These are phyloP conservation scores for Saccharomyces hybrid DNA, from an alignment of 1,139 yeast genomes.

Conservation along the genomic window DNA sequence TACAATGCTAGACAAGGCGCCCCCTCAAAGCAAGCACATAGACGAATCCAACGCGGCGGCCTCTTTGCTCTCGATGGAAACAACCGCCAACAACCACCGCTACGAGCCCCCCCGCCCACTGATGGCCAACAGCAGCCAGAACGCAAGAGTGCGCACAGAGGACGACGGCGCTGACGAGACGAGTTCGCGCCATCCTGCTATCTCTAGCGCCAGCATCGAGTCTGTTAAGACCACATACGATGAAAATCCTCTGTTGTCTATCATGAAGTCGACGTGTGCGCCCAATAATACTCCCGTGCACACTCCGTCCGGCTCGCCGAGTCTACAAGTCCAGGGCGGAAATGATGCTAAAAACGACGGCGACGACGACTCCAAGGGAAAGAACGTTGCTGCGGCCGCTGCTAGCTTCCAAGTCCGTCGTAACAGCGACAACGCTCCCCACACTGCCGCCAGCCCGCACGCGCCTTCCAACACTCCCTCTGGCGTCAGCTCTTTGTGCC, in stretches of 20 bases:
- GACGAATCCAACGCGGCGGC: constrained; percentile 1
- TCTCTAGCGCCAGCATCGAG: constrained; percentile 7
- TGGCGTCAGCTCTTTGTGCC: background rate
- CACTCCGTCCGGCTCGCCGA: constrained; percentile 6
- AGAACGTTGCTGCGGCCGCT: background rate
- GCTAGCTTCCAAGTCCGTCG: background rate
- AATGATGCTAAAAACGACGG: background rate
- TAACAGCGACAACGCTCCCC: background rate
- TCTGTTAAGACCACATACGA: constrained; percentile 14
- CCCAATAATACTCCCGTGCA: constrained; percentile 27
- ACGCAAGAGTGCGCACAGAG: background rate
- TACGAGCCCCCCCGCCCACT: background rate
- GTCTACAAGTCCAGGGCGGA: background rate
- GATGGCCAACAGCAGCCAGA: background rate
- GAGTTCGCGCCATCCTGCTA: background rate
- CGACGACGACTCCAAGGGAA: background rate
- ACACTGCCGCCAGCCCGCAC: background rate
- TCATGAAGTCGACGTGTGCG: constrained; percentile 19
- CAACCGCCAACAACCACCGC: constrained; percentile 3
- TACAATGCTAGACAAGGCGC: background rate
- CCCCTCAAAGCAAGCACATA: background rate
- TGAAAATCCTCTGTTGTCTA: constrained; percentile 7
- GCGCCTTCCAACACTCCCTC: background rate
- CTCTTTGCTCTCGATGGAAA: constrained; percentile 1
- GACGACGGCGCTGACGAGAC: background rate